Conservation (phyloP, 129 eudicot species). For the Flaveria bidentis region DNA sequence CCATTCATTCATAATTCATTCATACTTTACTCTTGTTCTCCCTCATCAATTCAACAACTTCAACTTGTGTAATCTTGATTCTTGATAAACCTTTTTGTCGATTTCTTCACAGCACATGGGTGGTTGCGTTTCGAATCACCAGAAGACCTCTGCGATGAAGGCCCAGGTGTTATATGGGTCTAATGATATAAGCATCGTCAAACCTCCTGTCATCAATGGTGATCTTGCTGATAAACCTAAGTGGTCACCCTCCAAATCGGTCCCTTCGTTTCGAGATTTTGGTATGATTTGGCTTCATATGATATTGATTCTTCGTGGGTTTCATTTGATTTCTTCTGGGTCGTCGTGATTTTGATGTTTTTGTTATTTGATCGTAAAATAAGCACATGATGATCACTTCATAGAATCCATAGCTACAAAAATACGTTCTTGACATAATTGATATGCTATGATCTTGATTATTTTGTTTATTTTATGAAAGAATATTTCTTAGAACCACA, state of each 20-base stretch:
- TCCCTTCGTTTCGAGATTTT: slow-evolving; percentile 21
- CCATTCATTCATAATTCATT: slow-evolving; percentile 16
- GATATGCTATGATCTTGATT: neutral
- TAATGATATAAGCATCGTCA: neutral
- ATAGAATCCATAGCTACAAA: too few species aligned
- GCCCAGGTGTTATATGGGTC: slow-evolving; percentile 18
- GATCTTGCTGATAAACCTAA: slow-evolving; percentile 25
- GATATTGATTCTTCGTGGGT: neutral
- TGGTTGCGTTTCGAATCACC: slow-evolving; percentile 36
- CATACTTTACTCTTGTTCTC: slow-evolving; percentile 24
- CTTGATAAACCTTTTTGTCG: neutral
- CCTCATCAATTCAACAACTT: neutral
- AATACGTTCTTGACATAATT: too few species aligned
- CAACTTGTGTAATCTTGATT: too few species aligned
- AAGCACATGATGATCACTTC: too few species aligned
- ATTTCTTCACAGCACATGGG: slow-evolving; percentile 21
- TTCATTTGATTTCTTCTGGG: neutral
- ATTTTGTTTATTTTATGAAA: neutral
- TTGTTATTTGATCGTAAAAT: neutral
- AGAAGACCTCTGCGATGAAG: slow-evolving; percentile 30
- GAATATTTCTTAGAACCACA: too few species aligned
- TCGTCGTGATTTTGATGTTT: neutral
- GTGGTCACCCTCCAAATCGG: neutral
- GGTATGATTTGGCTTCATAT: slow-evolving; percentile 15
- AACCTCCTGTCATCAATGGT: slow-evolving; percentile 29